Evolutionary conservation across 2,329 filamentous ascomycete genomes (phyloP).

Genomic region (Aspergillus sp.): DNA sequence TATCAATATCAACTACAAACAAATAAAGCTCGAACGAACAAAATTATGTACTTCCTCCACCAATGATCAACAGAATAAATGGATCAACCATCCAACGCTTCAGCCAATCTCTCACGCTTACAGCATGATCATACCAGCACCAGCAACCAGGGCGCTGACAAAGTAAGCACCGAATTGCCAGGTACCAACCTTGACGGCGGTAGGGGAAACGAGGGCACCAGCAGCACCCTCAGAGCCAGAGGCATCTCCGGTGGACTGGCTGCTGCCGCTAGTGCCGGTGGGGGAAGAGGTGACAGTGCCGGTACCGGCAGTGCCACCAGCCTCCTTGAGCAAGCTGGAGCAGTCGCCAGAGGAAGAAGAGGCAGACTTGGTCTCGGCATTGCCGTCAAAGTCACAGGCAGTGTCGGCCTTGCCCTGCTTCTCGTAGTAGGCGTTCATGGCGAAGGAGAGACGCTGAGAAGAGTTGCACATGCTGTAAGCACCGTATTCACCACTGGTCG

Average conservation of each 20-base stretch:
- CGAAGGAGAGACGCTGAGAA: slow-evolving; percentile 43
- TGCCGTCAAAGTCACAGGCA: slow-evolving; percentile 44
- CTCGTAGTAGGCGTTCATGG: slow-evolving; percentile 44
- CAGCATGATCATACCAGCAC: slow-evolving; percentile 44
- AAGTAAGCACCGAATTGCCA: slow-evolving; percentile 41
- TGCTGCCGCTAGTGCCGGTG: slow-evolving; percentile 19
- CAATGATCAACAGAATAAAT: too few species aligned
- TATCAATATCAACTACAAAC: too few species aligned
- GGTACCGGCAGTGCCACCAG: slow-evolving; percentile 32
- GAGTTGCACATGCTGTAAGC: slow-evolving; percentile 45
- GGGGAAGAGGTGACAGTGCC: slow-evolving; percentile 35
- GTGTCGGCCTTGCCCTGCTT: slow-evolving; percentile 24
- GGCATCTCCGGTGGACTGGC: slow-evolving; percentile 7
- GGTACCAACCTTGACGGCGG: slow-evolving; percentile 34
- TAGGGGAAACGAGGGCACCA: slow-evolving; percentile 21
- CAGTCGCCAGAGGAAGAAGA: slow-evolving; percentile 28
- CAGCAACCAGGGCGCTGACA: slow-evolving; percentile 39
- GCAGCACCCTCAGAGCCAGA: slow-evolving; percentile 29
- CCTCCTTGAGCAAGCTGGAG: slow-evolving; percentile 13
- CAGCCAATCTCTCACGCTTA: slow-evolving; percentile 19
- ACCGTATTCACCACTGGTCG: slow-evolving; percentile 39
- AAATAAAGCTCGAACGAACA: too few species aligned
- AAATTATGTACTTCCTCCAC: too few species aligned
- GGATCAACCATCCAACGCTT: too few species aligned
- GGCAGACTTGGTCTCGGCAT: slow-evolving; percentile 31